A percentile compares a stretch with the other conserved stretches of the same genome.
phyloP scores from a whole-genome alignment of 2,329 filamentous ascomycete genomes.

The Penicillium sp. region DNA sequence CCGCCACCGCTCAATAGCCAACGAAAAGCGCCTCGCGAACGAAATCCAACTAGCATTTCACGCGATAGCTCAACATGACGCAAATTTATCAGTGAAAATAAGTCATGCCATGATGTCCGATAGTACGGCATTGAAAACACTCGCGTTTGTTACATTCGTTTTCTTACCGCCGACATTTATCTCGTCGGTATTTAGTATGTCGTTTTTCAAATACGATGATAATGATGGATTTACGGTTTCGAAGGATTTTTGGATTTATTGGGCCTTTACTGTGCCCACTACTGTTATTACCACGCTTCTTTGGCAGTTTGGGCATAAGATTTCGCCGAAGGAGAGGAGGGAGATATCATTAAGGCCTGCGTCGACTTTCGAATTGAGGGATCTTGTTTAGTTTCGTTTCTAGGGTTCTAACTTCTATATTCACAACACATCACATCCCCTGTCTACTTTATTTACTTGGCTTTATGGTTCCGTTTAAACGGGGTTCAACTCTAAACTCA shows the following conservation, averaged over 20 bases:
- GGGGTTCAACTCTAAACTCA: not conserved
- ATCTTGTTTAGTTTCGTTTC: not conserved
- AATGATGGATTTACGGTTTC: slow-evolving; percentile 26
- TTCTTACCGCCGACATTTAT: slow-evolving; percentile 60
- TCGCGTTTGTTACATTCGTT: slow-evolving; percentile 53
- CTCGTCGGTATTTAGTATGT: slow-evolving; percentile 41
- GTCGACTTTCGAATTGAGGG: not conserved
- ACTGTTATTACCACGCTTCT: slow-evolving; percentile 22
- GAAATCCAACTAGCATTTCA: slow-evolving; percentile 39
- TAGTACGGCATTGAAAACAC: slow-evolving; percentile 57
- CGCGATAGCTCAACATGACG: slow-evolving; percentile 36
- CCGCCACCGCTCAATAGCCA: slow-evolving; percentile 31
- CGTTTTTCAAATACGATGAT: slow-evolving; percentile 34
- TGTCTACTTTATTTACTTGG: too few relatives aligned
- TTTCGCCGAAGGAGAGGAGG: slow-evolving; percentile 7
- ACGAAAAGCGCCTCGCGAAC: slow-evolving; percentile 35
- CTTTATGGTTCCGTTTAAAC: too few relatives aligned
- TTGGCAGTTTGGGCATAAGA: slow-evolving; percentile 24
- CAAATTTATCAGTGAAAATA: slow-evolving; percentile 30
- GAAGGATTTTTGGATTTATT: slow-evolving; percentile 36
- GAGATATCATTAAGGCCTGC: not conserved
- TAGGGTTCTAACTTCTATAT: too few relatives aligned
- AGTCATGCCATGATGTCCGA: slow-evolving; percentile 40
- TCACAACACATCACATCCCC: too few relatives aligned
- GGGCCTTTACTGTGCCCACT: slow-evolving; percentile 32